Conservation (phyloP, 192 early-diverging fungal genomes). For the Endogone sp. region DNA sequence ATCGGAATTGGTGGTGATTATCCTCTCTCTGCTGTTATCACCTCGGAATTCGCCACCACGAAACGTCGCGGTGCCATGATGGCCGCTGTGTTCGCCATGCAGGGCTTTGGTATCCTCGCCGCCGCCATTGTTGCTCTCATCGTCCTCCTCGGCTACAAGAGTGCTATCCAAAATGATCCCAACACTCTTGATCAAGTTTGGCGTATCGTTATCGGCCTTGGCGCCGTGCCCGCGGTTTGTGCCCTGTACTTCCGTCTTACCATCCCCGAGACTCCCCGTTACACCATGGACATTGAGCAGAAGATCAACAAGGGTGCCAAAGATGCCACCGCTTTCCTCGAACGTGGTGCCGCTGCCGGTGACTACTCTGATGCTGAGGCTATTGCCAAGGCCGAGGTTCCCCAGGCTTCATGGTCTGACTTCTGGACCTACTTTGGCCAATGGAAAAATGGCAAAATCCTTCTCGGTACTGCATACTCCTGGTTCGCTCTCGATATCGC, state of each 20-base stretch:
- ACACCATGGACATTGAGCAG: constrained; percentile 63
- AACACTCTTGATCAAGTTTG: constrained; percentile 82
- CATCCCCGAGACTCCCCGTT: constrained; percentile 94
- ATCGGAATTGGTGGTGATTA: constrained; percentile 97
- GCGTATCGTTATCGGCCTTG: constrained; percentile 85
- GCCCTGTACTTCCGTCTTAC: constrained; percentile 91
- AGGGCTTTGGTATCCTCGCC: constrained; percentile 84
- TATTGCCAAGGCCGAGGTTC: constrained; percentile 14
- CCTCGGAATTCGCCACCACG: constrained; percentile 87
- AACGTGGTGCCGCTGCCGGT: constrained; percentile 35
- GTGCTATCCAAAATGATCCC: constrained; percentile 44
- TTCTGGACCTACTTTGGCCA: constrained; percentile 68
- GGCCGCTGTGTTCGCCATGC: constrained; percentile 89
- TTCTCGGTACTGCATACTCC: constrained; percentile 70
- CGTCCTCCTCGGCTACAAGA: constrained; percentile 69
- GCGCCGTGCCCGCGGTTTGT: constrained; percentile 74
- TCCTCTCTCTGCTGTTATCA: constrained; percentile 91
- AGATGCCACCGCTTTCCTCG: constrained; percentile 39
- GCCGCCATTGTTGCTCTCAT: constrained; percentile 75
- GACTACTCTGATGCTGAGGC: constrained; percentile 35
- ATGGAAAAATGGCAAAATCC: constrained; percentile 77
- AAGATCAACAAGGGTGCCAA: constrained; percentile 61
- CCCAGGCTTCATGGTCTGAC: constrained; percentile 44
- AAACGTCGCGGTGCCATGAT: constrained; percentile 87
- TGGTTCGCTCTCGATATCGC: constrained; percentile 80